Conservation (phyloP, 1,284 basidiomycete species). For the Boletus calvinii region DNA sequence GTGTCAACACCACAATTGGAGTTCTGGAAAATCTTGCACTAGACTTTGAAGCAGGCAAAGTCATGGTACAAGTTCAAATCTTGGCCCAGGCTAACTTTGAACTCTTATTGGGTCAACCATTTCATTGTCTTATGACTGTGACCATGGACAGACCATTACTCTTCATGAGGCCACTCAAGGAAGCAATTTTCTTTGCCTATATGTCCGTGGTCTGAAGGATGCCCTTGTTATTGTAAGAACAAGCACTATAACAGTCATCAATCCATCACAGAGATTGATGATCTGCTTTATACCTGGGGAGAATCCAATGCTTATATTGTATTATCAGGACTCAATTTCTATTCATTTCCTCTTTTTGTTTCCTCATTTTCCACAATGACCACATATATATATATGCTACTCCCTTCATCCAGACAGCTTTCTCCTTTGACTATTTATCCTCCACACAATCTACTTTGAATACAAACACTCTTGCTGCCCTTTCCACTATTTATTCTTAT, state of each 20-base stretch:
- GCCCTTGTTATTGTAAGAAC: not conserved
- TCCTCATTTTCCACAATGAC: no score
- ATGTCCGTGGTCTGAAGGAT: not conserved
- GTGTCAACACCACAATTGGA: no score
- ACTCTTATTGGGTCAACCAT: not conserved
- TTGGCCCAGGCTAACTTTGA: not conserved
- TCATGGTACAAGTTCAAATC: no score
- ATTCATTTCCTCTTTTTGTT: no score
- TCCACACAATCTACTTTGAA: not conserved
- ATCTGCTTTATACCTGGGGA: not conserved
- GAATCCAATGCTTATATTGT: no score
- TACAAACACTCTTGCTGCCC: not conserved
- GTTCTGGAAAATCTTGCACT: no score
- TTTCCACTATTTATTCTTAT: not conserved
- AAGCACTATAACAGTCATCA: not conserved
- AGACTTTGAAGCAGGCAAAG: no score
- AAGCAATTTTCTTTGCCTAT: not conserved
- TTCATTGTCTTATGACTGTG: slow-evolving; percentile 3
- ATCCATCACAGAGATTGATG: not conserved
- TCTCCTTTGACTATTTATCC: not conserved
- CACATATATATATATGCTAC: no score
- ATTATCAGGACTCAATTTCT: no score
- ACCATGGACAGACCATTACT: not conserved
- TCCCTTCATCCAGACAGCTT: no score
- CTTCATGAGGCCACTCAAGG: not conserved